phyloP scores from a whole-genome alignment of 1,284 basidiomycete species.

The Coniophora puteana region DNA sequence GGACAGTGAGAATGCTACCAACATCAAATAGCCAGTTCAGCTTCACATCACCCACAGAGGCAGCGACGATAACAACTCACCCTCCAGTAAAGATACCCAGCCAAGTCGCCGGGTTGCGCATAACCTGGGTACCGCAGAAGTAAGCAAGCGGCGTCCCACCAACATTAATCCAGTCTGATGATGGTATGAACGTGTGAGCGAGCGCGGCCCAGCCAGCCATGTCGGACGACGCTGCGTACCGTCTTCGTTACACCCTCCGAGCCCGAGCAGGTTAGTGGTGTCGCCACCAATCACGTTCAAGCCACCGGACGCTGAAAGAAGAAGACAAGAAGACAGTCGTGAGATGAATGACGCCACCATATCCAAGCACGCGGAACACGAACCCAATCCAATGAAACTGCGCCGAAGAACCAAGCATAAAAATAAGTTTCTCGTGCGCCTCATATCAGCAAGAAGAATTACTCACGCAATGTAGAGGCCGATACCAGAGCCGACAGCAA shows the following conservation, averaged over 20 bases:
- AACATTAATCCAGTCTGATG: slow-evolving; percentile 29
- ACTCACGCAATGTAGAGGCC: slow-evolving; percentile 79
- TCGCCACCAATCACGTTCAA: slow-evolving; percentile 78
- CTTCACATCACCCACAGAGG: slow-evolving; percentile 2
- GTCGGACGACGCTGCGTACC: slow-evolving; percentile 28
- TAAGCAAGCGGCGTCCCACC: slow-evolving; percentile 47
- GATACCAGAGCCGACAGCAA: slow-evolving; percentile 85
- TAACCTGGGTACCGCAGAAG: slow-evolving; percentile 66
- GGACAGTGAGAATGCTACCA: slow-evolving; percentile 69
- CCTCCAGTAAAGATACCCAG: slow-evolving; percentile 88
- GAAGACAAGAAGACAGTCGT: slow-evolving; percentile 8
- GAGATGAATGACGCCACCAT: slow-evolving; percentile 1
- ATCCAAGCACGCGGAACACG: not conserved
- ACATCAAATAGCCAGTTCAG: slow-evolving; percentile 12
- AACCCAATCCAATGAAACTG: slow-evolving; percentile 64
- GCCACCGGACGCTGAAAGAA: slow-evolving; percentile 51
- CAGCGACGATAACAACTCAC: slow-evolving; percentile 32
- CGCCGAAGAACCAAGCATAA: slow-evolving; percentile 7
- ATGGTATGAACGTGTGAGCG: not conserved
- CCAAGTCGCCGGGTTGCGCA: slow-evolving; percentile 81
- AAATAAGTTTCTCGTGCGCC: slow-evolving; percentile 9
- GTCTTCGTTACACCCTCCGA: slow-evolving; percentile 73
- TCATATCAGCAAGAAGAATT: slow-evolving; percentile 2
- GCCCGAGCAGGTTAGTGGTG: slow-evolving; percentile 66
- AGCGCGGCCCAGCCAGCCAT: not conserved